Base-by-base conservation (phyloP, 176 grass and related monocot species). In the Rhynchospora pubera region DNA sequence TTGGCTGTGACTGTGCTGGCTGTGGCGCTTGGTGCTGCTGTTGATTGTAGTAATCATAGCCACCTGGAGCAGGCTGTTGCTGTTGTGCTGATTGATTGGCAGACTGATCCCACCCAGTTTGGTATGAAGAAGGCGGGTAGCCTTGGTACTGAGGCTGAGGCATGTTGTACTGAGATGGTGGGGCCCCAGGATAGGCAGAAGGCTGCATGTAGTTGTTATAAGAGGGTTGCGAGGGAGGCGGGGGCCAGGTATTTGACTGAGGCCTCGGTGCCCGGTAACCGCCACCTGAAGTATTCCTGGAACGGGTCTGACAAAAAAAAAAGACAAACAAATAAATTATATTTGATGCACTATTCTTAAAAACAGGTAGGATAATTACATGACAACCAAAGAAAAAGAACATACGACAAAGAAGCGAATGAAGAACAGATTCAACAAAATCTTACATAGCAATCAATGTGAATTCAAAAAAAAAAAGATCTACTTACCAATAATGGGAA, bases 31-130 rank as follows among this genome's bases (percentile, higher is more conserved):
- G 92, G 28, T 87, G 92, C 23, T 94, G 90, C 73, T 95, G 97
- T 34, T 99, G 93, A 45, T 83, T 90, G 82, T 99, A 99, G 69
- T 99, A 99, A 87, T 99, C 97, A 84, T 99, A 99, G 15, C 90
- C 90, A 52, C 83, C 94, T 43, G 92, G 70, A 18, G 94, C 80
- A 0, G 87, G 34, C 57, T 91, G 89, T 34, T 97, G 94, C 77
- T 86, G 53, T 65, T 86, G 89, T 30, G 72, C 72, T 77, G 72
- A 30, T 59, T 87, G 91, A 67, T 88, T 93, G 77, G 90, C 85
- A 21, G 91, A 87, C 84, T 97, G 94, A 82, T 97, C 94, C 92
- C 94, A 97, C 7, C 93, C 97, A 87, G 91, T 83, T 68, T 91
- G 85, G 79, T 93, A 97, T 79, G 91, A 90, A 62, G 80, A 50